Evolutionary conservation across 2,329 filamentous ascomycete genomes (phyloP).

Genomic region (Fusarium zealandicum): DNA sequence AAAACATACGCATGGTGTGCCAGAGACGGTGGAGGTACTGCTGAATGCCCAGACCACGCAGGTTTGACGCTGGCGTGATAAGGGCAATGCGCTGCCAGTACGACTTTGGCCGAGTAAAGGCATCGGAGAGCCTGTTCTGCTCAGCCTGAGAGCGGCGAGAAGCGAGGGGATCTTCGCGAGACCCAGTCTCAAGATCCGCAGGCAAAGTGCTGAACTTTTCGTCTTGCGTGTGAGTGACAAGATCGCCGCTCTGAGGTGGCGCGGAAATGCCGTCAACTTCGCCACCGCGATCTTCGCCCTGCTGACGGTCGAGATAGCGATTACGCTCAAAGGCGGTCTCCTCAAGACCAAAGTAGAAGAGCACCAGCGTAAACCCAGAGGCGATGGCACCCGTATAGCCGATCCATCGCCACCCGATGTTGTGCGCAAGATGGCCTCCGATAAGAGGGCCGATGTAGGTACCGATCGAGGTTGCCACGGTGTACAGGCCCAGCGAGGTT

Average conservation of each 20-base stretch:
- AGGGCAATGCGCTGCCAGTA: slow-evolving; percentile 63
- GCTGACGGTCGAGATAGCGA: slow-evolving; percentile 43
- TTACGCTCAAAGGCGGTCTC: slow-evolving; percentile 59
- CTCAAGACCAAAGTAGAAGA: slow-evolving; percentile 60
- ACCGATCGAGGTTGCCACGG: slow-evolving; percentile 62
- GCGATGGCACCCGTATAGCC: slow-evolving; percentile 60
- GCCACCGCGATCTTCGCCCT: slow-evolving; percentile 9
- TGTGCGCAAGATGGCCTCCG: slow-evolving; percentile 57
- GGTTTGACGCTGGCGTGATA: slow-evolving; percentile 62
- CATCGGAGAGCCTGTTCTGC: slow-evolving; percentile 33
- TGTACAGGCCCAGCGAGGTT: slow-evolving; percentile 61
- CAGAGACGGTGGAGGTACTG: slow-evolving; percentile 62
- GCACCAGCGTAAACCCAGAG: slow-evolving; percentile 53
- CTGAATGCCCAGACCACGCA: slow-evolving; percentile 59
- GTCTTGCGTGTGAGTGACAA: background rate
- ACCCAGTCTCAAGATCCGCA: slow-evolving; percentile 15
- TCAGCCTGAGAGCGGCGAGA: slow-evolving; percentile 24
- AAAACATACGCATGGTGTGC: slow-evolving; percentile 63
- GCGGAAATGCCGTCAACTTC: slow-evolving; percentile 30
- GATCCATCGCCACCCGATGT: slow-evolving; percentile 63
- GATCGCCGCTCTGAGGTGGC: background rate
- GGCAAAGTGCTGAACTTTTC: slow-evolving; percentile 17
- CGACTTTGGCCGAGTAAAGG: slow-evolving; percentile 49
- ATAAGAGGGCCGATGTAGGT: slow-evolving; percentile 63
- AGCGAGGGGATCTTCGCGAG: slow-evolving; percentile 20